Percentiles rank a stretch among this genome's conserved stretches.
Evolutionary conservation across 345 rosid genomes (phyloP).

Genomic region (Arabidopsis arenosa): DNA sequence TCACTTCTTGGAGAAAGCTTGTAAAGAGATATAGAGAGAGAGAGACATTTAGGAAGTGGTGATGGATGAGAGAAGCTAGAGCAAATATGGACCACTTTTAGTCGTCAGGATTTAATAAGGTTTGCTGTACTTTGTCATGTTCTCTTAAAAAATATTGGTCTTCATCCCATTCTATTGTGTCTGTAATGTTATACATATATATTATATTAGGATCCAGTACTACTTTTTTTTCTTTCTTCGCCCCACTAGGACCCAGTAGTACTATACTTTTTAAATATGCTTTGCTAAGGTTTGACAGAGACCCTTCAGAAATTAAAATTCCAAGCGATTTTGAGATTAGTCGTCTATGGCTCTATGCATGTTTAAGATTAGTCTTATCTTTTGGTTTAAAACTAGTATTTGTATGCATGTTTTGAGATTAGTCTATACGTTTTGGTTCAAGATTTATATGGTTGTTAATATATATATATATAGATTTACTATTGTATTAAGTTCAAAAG

Average conservation of each 20-base stretch:
- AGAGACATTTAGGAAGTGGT: constrained; percentile 29
- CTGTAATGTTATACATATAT: neutral
- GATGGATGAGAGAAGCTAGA: neutral
- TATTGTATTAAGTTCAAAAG: neutral
- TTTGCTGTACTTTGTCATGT: constrained; percentile 15
- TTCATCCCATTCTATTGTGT: constrained; percentile 4
- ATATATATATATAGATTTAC: neutral
- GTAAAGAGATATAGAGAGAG: constrained; percentile 36
- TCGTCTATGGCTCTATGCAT: no score
- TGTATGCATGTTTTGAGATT: no score
- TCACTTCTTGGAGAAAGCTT: constrained; percentile 35
- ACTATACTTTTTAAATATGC: neutral
- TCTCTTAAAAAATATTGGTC: neutral
- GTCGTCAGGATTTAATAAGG: constrained; percentile 28
- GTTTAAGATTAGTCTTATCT: neutral
- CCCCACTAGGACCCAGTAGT: no score
- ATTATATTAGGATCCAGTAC: neutral
- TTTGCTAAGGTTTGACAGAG: neutral
- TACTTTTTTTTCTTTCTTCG: no score
- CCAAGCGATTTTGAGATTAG: constrained; percentile 9
- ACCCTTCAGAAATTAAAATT: neutral
- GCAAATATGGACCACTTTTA: constrained; percentile 34
- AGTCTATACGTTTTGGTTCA: neutral
- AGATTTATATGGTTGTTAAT: neutral
- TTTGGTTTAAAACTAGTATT: neutral